Evolutionary conservation across 768 basidiomycete species (phyloP), one percentile per base, ranked within the genome.

Genomic region (Boletus speciosus): DNA sequence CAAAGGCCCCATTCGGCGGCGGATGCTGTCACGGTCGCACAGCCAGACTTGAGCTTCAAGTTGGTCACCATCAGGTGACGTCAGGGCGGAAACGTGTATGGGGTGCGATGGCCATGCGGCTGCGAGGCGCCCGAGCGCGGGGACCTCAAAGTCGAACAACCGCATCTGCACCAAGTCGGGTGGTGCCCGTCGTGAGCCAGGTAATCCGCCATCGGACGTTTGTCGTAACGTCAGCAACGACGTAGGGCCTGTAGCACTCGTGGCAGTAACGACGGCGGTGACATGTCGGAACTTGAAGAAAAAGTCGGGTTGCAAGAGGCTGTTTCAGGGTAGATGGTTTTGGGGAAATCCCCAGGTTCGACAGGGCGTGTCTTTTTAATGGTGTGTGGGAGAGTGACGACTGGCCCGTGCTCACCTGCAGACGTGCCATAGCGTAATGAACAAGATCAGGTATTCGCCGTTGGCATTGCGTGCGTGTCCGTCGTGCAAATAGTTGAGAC

Each of bases 341-440:
- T 12, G 35, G 14, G 29, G 35, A 32, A 32, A 4, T 11, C 31
- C 31, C 31, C 31, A 32, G 31, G 31, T 29, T 29, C 29, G 29
- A 29, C 29, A 29, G 29, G 29, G 29, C 29, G 31, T 11, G 31
- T 32, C 31, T 32, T 11, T 32, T 32, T 11, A 32, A 32, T 29
- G 29, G 4, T 0, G 31, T 32, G 31, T 32, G 31, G 31, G 31
- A 32, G 31, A 32, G 31, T 32, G 31, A 32, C 10, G 31, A 32
- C 9, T 32, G 10, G 31, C 31, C 31, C 31, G 31, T 32, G 35
- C 45, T 35, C 61, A 91, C 88, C 81, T 74, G 72, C 92, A 93
- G 27, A 93, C 72, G 61, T 88, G 79, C 83, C 86, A 90, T 23
- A 92, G 79, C 75, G 87, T 82, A 75, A 90, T 84, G 41, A 90